Evolutionary conservation across 2,329 filamentous ascomycete species (phyloP).

Genomic region (Alternaria hordeiaustralica): DNA sequence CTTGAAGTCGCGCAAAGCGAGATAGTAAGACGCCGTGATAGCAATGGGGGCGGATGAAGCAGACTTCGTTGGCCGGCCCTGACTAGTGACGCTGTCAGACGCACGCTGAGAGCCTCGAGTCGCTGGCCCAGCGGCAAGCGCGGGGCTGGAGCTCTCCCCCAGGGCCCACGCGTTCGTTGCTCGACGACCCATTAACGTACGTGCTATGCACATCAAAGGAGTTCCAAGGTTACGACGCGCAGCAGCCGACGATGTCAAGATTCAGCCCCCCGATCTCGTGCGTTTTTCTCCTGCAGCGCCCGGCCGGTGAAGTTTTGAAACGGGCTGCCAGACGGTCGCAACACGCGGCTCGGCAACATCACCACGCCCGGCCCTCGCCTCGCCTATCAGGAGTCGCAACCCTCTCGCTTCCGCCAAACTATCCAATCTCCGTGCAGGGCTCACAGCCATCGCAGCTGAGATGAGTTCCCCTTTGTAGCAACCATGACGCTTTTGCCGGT

Average conservation of each 20-base stretch:
- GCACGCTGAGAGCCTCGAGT: not conserved
- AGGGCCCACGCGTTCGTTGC: constrained; percentile 5
- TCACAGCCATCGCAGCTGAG: not conserved
- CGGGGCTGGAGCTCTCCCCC: not conserved
- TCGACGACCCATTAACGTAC: not conserved
- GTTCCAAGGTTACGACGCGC: not conserved
- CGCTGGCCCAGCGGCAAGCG: not conserved
- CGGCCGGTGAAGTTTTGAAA: not conserved
- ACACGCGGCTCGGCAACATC: not conserved
- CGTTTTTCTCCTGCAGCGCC: not conserved
- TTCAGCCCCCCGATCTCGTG: not conserved
- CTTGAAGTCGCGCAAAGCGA: not conserved
- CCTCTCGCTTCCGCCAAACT: not conserved
- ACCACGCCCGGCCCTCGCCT: not conserved
- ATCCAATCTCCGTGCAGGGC: not conserved
- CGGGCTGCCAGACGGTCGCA: not conserved
- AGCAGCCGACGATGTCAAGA: not conserved
- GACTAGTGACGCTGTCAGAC: not conserved
- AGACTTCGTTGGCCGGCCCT: not conserved
- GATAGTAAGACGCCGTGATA: not conserved
- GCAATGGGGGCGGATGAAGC: not conserved
- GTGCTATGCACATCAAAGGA: not conserved
- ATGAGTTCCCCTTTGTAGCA: not conserved
- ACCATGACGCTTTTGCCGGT: not conserved
- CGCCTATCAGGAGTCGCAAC: not conserved